A percentile compares a stretch with the other conserved stretches of the same genome.
Evolutionary conservation across 495 filamentous ascomycete genomes (phyloP).

Genomic region (Copromyces sp.): DNA sequence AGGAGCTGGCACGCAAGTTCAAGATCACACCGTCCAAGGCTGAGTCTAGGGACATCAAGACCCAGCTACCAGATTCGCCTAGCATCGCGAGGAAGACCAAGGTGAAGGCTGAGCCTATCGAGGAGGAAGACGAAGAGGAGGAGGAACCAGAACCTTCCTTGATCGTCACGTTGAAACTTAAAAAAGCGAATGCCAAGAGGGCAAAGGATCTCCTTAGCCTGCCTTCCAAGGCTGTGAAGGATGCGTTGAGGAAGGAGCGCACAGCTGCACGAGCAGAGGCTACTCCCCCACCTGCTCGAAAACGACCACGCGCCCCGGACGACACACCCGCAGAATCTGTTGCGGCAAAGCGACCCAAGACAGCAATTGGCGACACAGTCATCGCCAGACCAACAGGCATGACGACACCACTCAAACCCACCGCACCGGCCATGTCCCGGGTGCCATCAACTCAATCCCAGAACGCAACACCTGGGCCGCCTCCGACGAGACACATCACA

Average conservation of each 20-base stretch:
- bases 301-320: constrained; percentile 32
- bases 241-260: constrained; percentile 30
- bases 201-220: constrained; percentile 33
- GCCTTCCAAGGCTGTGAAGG: constrained; percentile 31
- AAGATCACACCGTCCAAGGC: constrained; percentile 25
- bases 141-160: constrained; percentile 7
- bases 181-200: constrained; percentile 30
- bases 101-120: constrained; percentile 15
- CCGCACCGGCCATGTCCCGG: constrained; percentile 35
- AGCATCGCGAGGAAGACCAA: constrained; percentile 28
- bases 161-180: constrained; percentile 31
- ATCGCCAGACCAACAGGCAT: constrained; percentile 19
- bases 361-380: constrained; percentile 11
- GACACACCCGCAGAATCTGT: constrained; percentile 14
- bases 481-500: constrained; percentile 24
- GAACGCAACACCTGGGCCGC: constrained; percentile 27
- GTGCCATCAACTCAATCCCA: constrained; percentile 37
- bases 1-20: constrained; percentile 25
- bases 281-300: constrained; percentile 28
- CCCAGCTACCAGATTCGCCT: constrained; percentile 26
- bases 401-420: constrained; percentile 34
- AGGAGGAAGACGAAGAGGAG: constrained; percentile 21
- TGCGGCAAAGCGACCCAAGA: constrained; percentile 24
- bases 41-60: constrained; percentile 18
- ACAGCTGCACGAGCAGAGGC: constrained; percentile 27